Evolutionary conservation across 2,329 filamentous ascomycete genomes (phyloP), one percentile per base, ranked within the genome.

Genomic region (Thielaviopsis euricoi): DNA sequence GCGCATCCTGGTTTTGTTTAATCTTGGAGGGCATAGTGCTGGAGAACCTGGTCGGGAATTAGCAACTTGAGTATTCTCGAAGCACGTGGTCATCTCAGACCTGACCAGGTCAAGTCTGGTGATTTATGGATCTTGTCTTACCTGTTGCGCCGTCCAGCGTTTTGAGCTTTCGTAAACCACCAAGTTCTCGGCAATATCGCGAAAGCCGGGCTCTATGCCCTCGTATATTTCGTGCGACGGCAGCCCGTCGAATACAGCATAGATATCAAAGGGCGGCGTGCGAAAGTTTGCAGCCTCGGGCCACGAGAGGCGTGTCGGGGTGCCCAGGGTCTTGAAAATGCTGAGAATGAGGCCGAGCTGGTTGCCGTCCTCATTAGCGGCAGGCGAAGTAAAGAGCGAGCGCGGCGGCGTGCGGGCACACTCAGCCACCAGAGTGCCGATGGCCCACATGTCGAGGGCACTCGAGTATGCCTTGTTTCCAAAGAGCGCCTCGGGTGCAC

Each of bases 241-340:
- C 62, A 78, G 78, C 0, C 74, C 70, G 3, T 82, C 78, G 66
- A 95, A 96, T 15, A 82, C 74, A 48, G 82, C 79, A 71, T 95
- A 98, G 68, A 89, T 94, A 15, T 90, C 87, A 77, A 95, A 98
- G 19, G 95, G 93, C 0, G 87, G 86, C 1, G 82, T 81, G 60
- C 70, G 74, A 65, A 94, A 85, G 1, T 66, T 66, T 12, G 71
- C 71, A 5, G 87, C 86, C 69, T 90, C 88, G 1, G 93, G 93
- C 93, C 93, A 98, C 0, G 75, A 81, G 56, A 83, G 74, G n/a
- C 76, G 70, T 51, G 85, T 86, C 0, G 93, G 93, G 1, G 90
- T 96, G 1, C 94, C 94, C 6, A 98, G 70, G 0, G 85, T 94
- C 70, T 87, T 84, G 71, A 98, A 97, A 40, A 97, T 91, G 66